These are phyloP conservation scores for Talaromyces verruculosus DNA, from an alignment of 2,329 filamentous ascomycete species.

Conservation along the genomic window DNA sequence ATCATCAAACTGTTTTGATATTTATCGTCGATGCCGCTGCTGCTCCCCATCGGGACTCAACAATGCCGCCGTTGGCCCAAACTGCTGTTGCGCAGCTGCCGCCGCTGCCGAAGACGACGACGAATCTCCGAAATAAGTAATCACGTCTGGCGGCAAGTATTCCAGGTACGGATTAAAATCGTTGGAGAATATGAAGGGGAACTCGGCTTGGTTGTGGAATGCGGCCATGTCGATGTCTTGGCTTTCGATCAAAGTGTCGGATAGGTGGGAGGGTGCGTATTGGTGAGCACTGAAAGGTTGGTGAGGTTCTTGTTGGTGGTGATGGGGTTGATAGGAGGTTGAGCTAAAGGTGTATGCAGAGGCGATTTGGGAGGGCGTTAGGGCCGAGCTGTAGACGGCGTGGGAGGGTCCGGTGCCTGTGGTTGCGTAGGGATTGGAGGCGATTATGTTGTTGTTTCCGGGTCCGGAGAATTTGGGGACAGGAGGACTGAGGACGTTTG, in stretches of 20 bases:
- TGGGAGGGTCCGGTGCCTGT: not conserved
- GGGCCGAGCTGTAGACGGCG: slow-evolving; percentile 7
- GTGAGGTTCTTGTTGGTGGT: not conserved
- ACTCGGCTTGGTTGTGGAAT: slow-evolving; percentile 47
- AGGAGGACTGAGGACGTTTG: not conserved
- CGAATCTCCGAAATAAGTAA: slow-evolving; percentile 54
- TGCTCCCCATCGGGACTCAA: slow-evolving; percentile 1
- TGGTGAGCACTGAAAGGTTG: not conserved
- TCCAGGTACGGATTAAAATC: slow-evolving; percentile 74
- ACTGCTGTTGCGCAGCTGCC: not conserved
- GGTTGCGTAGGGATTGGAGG: not conserved
- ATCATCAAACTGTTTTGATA: not conserved
- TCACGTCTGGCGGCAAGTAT: slow-evolving; percentile 66
- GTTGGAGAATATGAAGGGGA: slow-evolving; percentile 48
- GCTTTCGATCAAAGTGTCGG: slow-evolving; percentile 67
- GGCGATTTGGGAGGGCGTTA: slow-evolving; percentile 1
- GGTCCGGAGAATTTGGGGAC: slow-evolving; percentile 15
- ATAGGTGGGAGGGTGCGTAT: slow-evolving; percentile 24
- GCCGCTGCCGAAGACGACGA: slow-evolving; percentile 22
- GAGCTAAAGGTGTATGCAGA: slow-evolving; percentile 13
- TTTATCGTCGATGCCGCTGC: not conserved
- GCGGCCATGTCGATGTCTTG: slow-evolving; percentile 74
- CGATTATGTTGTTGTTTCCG: slow-evolving; percentile 5
- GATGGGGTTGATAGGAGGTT: slow-evolving; percentile 6
- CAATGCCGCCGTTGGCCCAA: not conserved